A percentile compares a stretch with the other conserved stretches of the same genome.
phyloP scores from a whole-genome alignment of 1,139 yeast genomes.

The Arxiozyma slooffiae region DNA sequence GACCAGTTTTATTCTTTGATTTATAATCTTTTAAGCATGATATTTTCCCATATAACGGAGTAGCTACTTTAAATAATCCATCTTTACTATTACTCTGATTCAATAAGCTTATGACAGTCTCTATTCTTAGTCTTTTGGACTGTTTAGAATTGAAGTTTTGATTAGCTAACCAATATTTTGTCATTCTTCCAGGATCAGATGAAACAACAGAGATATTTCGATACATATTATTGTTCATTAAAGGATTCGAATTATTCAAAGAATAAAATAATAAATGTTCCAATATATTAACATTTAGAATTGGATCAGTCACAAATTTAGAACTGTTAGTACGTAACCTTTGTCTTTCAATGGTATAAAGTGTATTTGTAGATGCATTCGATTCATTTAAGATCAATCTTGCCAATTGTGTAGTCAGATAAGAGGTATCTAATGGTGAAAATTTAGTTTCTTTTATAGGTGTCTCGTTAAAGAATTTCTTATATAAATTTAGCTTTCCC shows the following conservation, averaged over 20 bases:
- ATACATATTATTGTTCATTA: neutral
- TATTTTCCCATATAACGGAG: neutral
- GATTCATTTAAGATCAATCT: conserved; percentile 9
- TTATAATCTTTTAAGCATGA: neutral
- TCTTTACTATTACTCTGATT: conserved; percentile 8
- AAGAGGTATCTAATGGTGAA: conserved; percentile 18
- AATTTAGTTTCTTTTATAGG: conserved; percentile 3
- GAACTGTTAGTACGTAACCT: conserved; percentile 42
- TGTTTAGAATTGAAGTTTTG: neutral
- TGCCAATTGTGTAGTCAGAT: conserved; percentile 13
- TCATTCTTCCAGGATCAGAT: conserved; percentile 36
- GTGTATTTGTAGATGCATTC: conserved; percentile 22
- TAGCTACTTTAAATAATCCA: neutral
- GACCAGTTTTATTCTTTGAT: conserved; percentile 13
- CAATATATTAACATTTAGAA: conserved; percentile 42
- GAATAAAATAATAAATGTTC: conserved; percentile 39
- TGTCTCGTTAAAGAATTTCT: conserved; percentile 22
- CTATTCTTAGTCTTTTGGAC: neutral
- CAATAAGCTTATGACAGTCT: conserved; percentile 14
- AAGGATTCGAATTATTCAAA: conserved; percentile 10
- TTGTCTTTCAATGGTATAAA: conserved; percentile 46
- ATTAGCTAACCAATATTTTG: conserved; percentile 32
- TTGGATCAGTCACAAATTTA: conserved; percentile 39
- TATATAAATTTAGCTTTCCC: conserved; percentile 36
- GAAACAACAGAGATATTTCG: conserved; percentile 22